These are phyloP conservation scores for Ophiognomonia clavigignenti-juglandacearum DNA, from an alignment of 2,329 filamentous ascomycete species.

Conservation along the genomic window DNA sequence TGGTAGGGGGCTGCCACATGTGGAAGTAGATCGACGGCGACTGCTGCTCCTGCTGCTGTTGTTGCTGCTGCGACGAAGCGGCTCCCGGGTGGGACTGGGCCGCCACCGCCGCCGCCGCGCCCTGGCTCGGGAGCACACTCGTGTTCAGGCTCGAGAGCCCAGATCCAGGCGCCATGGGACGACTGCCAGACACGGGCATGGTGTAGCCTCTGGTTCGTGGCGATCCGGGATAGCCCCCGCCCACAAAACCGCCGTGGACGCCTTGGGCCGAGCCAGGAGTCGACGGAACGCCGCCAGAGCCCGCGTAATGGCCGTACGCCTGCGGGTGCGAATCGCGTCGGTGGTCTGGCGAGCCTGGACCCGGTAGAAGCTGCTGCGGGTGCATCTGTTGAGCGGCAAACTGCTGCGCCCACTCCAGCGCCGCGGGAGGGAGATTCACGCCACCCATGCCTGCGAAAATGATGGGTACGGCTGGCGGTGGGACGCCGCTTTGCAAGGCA, in stretches of 20 bases:
- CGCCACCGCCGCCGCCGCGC: constrained; percentile 22
- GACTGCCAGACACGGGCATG: constrained; percentile 33
- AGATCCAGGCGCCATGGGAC: constrained; percentile 30
- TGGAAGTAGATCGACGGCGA: constrained; percentile 84
- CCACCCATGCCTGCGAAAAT: constrained; percentile 70
- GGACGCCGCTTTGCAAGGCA: constrained; percentile 64
- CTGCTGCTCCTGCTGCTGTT: constrained; percentile 58
- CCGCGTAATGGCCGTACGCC: constrained; percentile 36
- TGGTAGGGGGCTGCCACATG: constrained; percentile 81
- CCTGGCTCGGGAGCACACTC: constrained; percentile 36
- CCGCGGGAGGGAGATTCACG: constrained; percentile 53
- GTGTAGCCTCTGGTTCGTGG: constrained; percentile 46
- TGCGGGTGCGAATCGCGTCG: constrained; percentile 47
- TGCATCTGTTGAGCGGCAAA: constrained; percentile 45
- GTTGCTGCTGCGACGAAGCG: constrained; percentile 51
- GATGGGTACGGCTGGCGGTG: constrained; percentile 68
- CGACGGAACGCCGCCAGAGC: constrained; percentile 34
- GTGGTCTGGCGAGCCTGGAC: constrained; percentile 48
- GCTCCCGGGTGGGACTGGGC: constrained; percentile 49
- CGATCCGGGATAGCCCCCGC: constrained; percentile 42
- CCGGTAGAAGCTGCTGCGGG: constrained; percentile 46
- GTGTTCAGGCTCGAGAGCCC: constrained; percentile 42
- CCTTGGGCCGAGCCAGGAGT: constrained; percentile 38
- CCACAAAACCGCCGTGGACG: constrained; percentile 34
- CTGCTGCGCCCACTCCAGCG: constrained; percentile 65